Conservation (phyloP, 768 basidiomycete genomes). For the Mycena albidolilacea region DNA sequence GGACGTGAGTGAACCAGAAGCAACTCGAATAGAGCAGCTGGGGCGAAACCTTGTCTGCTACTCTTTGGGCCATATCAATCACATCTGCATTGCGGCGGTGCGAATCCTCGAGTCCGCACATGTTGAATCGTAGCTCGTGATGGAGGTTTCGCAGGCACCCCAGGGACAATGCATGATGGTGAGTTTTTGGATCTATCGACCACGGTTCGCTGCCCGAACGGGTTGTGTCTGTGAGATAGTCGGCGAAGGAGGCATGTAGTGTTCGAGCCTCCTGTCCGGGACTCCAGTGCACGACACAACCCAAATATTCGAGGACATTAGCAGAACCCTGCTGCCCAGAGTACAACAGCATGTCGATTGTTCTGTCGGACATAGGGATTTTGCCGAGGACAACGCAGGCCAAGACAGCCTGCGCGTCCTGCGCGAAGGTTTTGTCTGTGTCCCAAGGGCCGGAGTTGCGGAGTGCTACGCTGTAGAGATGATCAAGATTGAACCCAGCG, state of each 20-base stretch:
- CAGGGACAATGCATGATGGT: not conserved
- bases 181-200: not conserved
- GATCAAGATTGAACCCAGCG: not conserved
- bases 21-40: not conserved
- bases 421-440: not conserved
- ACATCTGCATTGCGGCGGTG: not conserved
- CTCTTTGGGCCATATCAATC: not conserved
- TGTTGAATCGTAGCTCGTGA: not conserved
- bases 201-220: not conserved
- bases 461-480: not conserved
- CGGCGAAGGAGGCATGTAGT: constrained; percentile 1
- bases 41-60: not conserved
- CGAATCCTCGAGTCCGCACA: constrained; percentile 10
- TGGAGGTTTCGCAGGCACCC: constrained; percentile 1
- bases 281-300: constrained; percentile 3
- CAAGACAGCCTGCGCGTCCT: constrained; percentile 5
- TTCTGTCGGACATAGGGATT: not conserved
- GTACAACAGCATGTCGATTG: not conserved
- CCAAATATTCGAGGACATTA: not conserved
- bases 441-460: not conserved
- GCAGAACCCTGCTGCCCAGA: not conserved
- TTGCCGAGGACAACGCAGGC: constrained; percentile 10
- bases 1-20: constrained; percentile 1
- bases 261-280: not conserved
- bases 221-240: not conserved